A percentile compares a stretch with the other conserved stretches of the same genome.
Evolutionary conservation across 1,139 yeast genomes (phyloP).

Genomic region (Taphrina pruni): DNA sequence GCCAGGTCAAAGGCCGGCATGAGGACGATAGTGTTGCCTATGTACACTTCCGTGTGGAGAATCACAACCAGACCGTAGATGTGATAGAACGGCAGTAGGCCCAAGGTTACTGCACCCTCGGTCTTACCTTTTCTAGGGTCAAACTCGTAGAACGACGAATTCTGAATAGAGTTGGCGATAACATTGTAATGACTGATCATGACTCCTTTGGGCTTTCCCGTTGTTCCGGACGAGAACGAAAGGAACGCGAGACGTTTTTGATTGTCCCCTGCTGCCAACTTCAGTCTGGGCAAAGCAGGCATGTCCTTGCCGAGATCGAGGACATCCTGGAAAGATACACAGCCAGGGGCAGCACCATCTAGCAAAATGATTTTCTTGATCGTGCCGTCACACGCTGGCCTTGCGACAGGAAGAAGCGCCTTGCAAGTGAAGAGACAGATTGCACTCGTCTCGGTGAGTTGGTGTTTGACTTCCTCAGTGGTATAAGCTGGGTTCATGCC

Average conservation of each 20-base stretch:
- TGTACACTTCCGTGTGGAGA: constrained; percentile 32
- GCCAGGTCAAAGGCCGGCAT: constrained; percentile 37
- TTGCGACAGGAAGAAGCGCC: constrained; percentile 44
- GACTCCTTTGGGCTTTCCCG: constrained; percentile 67
- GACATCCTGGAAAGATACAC: constrained; percentile 46
- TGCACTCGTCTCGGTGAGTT: constrained; percentile 50
- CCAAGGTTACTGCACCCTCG: constrained; percentile 35
- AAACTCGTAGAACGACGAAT: constrained; percentile 27
- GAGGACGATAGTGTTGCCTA: constrained; percentile 37
- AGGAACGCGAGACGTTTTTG: constrained; percentile 51
- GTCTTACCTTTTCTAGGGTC: constrained; percentile 18
- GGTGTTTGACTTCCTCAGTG: constrained; percentile 53
- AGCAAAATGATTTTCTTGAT: constrained; percentile 37
- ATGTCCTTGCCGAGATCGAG: constrained; percentile 42
- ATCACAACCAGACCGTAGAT: constrained; percentile 43
- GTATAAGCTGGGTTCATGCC: constrained; percentile 53
- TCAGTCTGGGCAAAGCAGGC: constrained; percentile 44
- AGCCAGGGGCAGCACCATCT: constrained; percentile 34
- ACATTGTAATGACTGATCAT: constrained; percentile 57
- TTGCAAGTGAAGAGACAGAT: constrained; percentile 49
- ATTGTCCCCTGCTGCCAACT: constrained; percentile 46
- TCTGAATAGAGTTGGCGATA: constrained; percentile 47
- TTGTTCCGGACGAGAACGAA: constrained; percentile 75
- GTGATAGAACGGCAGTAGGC: constrained; percentile 39
- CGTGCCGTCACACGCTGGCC: constrained; percentile 49